These are phyloP conservation scores for Kentomonas sorsogonicus DNA, from an alignment of 208 protist genomes.

Conservation along the genomic window DNA sequence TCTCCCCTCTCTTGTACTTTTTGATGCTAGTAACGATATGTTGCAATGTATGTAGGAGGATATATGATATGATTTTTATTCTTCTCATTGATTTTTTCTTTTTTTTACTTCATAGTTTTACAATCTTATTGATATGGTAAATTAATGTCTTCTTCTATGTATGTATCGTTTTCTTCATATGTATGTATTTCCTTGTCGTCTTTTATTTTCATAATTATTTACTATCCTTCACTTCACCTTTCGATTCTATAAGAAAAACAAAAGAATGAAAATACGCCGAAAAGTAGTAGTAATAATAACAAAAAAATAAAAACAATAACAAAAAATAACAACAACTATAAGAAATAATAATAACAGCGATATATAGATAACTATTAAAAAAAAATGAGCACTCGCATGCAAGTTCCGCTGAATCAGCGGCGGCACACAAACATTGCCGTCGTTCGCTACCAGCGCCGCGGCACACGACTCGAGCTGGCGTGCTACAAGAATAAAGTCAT, in stretches of 20 bases:
- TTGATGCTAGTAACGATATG: not conserved
- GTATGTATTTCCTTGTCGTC: not conserved
- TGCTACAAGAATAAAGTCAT: constrained; percentile 93
- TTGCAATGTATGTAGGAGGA: not conserved
- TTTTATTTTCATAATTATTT: constrained; percentile 5
- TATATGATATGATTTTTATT: not conserved
- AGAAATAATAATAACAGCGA: not conserved
- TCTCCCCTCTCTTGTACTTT: not conserved
- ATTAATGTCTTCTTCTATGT: too few species aligned
- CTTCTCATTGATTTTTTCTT: constrained; percentile 6
- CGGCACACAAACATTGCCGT: constrained; percentile 88
- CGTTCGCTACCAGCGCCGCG: constrained; percentile 76
- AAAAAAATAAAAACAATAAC: constrained; percentile 7
- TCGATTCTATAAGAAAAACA: not conserved
- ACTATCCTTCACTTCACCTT: not conserved
- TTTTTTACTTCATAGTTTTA: not conserved
- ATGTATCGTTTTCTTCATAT: too few species aligned
- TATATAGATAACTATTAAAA: not conserved
- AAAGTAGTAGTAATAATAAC: not conserved
- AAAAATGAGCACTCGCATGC: constrained; percentile 81
- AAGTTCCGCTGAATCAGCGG: constrained; percentile 81
- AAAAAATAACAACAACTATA: not conserved
- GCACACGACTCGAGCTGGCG: constrained; percentile 81
- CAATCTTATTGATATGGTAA: too few species aligned
- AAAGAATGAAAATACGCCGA: not conserved